Percentiles rank a stretch among this genome's conserved stretches.
Conservation (phyloP, 176 grass and related monocot species). For the Oryza australiensis region DNA sequence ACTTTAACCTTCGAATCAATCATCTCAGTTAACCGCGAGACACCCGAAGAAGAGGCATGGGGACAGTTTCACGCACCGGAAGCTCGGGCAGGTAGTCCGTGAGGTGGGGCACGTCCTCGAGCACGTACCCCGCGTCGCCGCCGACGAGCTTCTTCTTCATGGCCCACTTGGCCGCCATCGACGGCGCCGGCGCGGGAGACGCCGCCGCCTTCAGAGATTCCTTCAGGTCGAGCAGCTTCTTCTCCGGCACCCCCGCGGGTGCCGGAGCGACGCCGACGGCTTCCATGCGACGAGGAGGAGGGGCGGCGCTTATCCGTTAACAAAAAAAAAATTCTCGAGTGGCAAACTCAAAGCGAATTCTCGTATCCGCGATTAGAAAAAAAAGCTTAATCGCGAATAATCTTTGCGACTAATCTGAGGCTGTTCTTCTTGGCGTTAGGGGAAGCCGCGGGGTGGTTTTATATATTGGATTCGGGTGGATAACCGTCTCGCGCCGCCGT, state of each 20-base stretch:
- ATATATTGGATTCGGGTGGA: conserved; percentile 6
- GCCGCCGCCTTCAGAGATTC: conserved; percentile 7
- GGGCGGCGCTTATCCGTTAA: background rate
- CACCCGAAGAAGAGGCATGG: conserved; percentile 15
- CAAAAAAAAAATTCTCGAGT: background rate
- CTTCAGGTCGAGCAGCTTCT: conserved; percentile 52
- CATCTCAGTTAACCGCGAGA: conserved; percentile 33
- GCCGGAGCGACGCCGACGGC: conserved; percentile 34
- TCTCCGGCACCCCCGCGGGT: conserved; percentile 12
- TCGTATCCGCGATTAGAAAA: background rate
- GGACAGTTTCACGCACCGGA: conserved; percentile 53
- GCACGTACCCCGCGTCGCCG: conserved; percentile 78
- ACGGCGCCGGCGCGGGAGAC: background rate
- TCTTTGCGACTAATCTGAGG: background rate
- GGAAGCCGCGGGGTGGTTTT: conserved; percentile 6
- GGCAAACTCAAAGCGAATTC: background rate
- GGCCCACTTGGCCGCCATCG: conserved; percentile 39
- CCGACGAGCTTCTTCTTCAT: conserved; percentile 62
- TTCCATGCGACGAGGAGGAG: conserved; percentile 35
- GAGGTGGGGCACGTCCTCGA: conserved; percentile 97
- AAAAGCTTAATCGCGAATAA: background rate
- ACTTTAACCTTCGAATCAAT: conserved; percentile 20
- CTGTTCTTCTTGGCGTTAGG: conserved; percentile 23
- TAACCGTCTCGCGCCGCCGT: conserved; percentile 39
- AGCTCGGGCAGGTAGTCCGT: conserved; percentile 75